These are phyloP conservation scores for Kondoa subrosea DNA, from an alignment of 768 basidiomycete genomes.

Conservation along the genomic window DNA sequence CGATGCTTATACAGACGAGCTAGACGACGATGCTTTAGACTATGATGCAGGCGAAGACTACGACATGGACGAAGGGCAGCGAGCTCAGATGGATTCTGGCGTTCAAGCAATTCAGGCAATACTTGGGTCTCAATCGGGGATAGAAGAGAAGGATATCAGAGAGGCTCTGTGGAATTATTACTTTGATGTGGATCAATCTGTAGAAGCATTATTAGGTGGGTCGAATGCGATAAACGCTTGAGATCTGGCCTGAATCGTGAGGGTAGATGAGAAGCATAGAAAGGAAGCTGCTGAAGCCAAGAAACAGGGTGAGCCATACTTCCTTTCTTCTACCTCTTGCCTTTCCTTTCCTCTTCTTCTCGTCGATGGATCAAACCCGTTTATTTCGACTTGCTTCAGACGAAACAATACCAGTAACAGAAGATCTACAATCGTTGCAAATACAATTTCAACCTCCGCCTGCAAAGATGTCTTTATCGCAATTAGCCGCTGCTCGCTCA, in stretches of 20 bases:
- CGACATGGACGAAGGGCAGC: conserved; percentile 8
- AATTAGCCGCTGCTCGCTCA: not conserved
- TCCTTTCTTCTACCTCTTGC: conserved; percentile 18
- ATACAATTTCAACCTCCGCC: not conserved
- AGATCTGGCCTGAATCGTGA: not conserved
- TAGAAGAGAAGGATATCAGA: conserved; percentile 49
- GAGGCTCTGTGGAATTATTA: conserved; percentile 72
- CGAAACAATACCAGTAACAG: not conserved
- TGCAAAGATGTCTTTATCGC: not conserved
- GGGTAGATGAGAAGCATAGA: conserved; percentile 59
- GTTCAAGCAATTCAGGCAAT: conserved; percentile 51
- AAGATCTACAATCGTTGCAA: not conserved
- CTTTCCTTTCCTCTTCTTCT: conserved; percentile 28
- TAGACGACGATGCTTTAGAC: conserved; percentile 62
- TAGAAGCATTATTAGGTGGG: conserved; percentile 56
- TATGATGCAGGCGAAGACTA: conserved; percentile 53
- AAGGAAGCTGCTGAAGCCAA: conserved; percentile 32
- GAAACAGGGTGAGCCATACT: conserved; percentile 53
- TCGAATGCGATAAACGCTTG: not conserved
- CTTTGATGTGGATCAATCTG: conserved; percentile 62
- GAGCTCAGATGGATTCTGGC: conserved; percentile 49
- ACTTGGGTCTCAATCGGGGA: conserved; percentile 48
- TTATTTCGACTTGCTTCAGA: not conserved
- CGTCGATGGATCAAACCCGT: conserved; percentile 10
- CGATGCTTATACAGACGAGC: conserved; percentile 43